Evolutionary conservation across 371 early-diverging fungal species (phyloP), one percentile per base, ranked within the genome.

Genomic region (Mucor mucedo): DNA sequence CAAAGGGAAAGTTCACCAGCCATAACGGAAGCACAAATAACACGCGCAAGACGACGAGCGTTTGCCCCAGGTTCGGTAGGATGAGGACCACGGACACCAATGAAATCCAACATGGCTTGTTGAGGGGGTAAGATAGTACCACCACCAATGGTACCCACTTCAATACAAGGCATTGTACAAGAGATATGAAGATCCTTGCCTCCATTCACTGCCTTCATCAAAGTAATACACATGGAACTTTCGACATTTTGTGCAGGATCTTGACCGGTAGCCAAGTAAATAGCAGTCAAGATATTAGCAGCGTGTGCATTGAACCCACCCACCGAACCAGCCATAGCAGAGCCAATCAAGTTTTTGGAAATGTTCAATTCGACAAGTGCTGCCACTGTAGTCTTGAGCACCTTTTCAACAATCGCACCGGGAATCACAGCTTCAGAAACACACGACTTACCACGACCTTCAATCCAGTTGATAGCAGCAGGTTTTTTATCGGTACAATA

Each of bases 401-500:
- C 95, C 38, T 79, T 84, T 64, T 84, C 79, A 39, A 97, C 96
- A 21, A 92, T 78, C 30, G 78, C 71, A 38, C 90, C 92, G 0
- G 94, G 91, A 44, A 97, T 91, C 2, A 92, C 81, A 5, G 93
- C 92, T 71, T 94, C 95, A 33, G 95, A 84, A 4, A 94, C 95
- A 4, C 93, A 91, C 7, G 95, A 94, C 70, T 97, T 97, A 67
- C 98, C 98, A 62, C 98, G 92, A 14, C 98, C 97, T 68, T 97
- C 96, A 60, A 95, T 93, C 95, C 95, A 98, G 82, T 97, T 98
- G 71, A 95, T 93, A 21, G 95, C 95, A 0, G 96, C 95, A 38
- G 97, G 95, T 75, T 98, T 98, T 85, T 98, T 98, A 77, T 98
- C 98, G 6, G 96, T 98, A 77, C 98, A 97, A 71, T 92, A 95